Conservation (phyloP, 2,329 filamentous ascomycete genomes). For the Didymella exigua region DNA sequence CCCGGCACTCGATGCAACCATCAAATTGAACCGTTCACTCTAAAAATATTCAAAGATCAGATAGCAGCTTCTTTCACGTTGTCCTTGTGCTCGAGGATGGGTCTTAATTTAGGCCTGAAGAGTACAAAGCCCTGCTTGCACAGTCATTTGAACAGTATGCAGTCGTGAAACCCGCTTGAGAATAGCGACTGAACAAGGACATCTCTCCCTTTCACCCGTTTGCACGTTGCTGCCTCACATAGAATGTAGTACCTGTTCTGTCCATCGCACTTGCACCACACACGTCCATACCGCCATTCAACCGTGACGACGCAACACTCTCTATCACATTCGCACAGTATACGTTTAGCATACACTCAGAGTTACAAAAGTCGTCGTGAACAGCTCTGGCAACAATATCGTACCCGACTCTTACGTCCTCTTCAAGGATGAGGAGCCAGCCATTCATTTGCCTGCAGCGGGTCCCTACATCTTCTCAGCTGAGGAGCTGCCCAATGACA, state of each 20-base stretch:
- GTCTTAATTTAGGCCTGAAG: not conserved
- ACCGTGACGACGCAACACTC: too few species aligned
- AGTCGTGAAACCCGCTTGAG: not conserved
- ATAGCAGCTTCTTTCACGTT: not conserved
- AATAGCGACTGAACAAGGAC: not conserved
- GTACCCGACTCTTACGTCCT: too few species aligned
- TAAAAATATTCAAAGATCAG: too few species aligned
- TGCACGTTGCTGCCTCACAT: not conserved
- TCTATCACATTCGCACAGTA: not conserved
- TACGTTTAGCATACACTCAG: not conserved
- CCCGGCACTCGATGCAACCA: too few species aligned
- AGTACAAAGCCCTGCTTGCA: not conserved
- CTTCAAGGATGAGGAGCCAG: not conserved
- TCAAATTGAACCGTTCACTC: not conserved
- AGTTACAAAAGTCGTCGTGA: not conserved
- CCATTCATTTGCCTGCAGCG: not conserved
- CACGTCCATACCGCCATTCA: too few species aligned
- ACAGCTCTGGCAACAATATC: not conserved
- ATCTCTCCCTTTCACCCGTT: not conserved
- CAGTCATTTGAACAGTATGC: not conserved
- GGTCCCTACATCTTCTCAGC: not conserved
- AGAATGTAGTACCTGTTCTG: not conserved
- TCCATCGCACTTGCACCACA: not conserved
- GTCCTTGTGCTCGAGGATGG: not conserved
- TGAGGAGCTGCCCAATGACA: not conserved